Evolutionary conservation across 306 rosid genomes (phyloP).

Genomic region (Echinosophora koreensis): DNA sequence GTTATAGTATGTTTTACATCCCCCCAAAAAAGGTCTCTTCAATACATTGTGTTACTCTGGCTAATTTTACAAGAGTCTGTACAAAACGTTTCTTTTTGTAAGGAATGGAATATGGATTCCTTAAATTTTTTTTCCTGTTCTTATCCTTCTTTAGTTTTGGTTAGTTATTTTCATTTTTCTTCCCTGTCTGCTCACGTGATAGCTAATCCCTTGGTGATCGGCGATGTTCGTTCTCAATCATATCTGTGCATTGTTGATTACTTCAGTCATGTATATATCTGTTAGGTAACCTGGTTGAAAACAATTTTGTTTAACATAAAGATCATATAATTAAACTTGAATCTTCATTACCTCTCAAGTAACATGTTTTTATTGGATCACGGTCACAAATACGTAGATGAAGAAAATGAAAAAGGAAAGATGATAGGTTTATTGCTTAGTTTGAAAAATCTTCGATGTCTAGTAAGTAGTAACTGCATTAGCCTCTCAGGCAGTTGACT

Average conservation of each 20-base stretch:
- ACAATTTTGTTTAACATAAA: not conserved
- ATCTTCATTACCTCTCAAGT: not conserved
- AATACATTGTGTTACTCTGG: too few relatives aligned
- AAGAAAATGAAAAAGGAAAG: not conserved
- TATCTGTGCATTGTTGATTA: not conserved
- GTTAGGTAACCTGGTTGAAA: not conserved
- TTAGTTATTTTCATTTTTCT: too few relatives aligned
- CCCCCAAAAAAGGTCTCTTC: too few relatives aligned
- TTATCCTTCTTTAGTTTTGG: not conserved
- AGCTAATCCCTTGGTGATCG: too few relatives aligned
- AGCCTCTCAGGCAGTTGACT: not conserved
- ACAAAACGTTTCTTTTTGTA: too few relatives aligned
- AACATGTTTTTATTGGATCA: not conserved
- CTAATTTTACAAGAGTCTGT: too few relatives aligned
- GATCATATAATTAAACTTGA: not conserved
- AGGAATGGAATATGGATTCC: too few relatives aligned
- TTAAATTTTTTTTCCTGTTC: not conserved
- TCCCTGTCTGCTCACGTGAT: too few relatives aligned
- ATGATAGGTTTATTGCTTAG: slow-evolving; percentile 18
- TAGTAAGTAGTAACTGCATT: not conserved
- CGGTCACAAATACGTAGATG: not conserved
- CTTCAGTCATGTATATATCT: not conserved
- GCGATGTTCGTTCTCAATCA: too few relatives aligned
- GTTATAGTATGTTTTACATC: not conserved
- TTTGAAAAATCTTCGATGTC: not conserved